Conservation (phyloP, 2,329 filamentous ascomycete species). For the Colletotrichum australisinense region DNA sequence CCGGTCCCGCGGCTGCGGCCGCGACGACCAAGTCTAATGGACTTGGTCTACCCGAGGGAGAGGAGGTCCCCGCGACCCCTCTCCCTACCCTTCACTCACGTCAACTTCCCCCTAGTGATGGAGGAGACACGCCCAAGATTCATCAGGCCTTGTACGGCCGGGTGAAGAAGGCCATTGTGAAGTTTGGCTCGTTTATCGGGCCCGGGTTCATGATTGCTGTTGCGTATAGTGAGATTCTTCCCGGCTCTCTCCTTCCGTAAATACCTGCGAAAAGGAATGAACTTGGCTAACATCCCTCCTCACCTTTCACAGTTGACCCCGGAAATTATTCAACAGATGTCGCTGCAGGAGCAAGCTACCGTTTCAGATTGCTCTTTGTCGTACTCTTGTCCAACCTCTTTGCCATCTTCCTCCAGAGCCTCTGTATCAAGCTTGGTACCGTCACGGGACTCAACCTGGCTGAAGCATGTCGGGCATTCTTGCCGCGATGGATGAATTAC, state of each 20-base stretch:
- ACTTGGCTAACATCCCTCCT: background rate
- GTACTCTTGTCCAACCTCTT: constrained; percentile 77
- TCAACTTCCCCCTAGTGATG: background rate
- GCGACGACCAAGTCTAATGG: constrained; percentile 16
- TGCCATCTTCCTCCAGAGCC: constrained; percentile 76
- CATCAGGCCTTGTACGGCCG: background rate
- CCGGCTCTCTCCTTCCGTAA: background rate
- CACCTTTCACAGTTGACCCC: constrained; percentile 57
- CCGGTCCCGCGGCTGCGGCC: background rate
- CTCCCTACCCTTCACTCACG: constrained; percentile 29
- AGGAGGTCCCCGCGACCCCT: constrained; percentile 22
- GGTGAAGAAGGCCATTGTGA: constrained; percentile 49
- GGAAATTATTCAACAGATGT: constrained; percentile 80
- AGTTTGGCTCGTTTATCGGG: constrained; percentile 69
- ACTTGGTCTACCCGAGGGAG: constrained; percentile 33
- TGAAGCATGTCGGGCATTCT: constrained; percentile 72
- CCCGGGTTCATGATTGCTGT: constrained; percentile 75
- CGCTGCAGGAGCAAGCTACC: constrained; percentile 73
- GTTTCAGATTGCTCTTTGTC: constrained; percentile 75
- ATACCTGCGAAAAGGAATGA: background rate
- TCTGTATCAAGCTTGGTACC: constrained; percentile 76
- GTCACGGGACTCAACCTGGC: constrained; percentile 76
- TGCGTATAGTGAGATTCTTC: constrained; percentile 59
- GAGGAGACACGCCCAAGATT: background rate
- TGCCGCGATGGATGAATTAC: constrained; percentile 74